These are phyloP conservation scores for Lagerstroemia speciosa DNA, from an alignment of 345 rosid species.

Conservation along the genomic window DNA sequence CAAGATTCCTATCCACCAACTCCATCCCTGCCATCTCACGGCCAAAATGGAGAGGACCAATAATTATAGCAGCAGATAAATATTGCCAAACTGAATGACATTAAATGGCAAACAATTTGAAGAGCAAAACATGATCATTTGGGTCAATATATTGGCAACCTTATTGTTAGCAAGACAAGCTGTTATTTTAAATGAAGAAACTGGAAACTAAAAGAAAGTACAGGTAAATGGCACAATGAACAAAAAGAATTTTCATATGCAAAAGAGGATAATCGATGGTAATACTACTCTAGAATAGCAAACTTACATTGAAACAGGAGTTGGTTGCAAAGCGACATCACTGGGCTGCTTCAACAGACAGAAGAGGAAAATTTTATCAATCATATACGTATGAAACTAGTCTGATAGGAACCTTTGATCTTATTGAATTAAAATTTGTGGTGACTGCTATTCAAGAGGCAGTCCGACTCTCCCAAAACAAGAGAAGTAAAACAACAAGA, in stretches of 20 bases:
- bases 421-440: too few species aligned
- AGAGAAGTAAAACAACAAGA: too few species aligned
- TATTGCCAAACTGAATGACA: neutral
- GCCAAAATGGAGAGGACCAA: neutral
- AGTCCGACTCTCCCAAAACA: too few species aligned
- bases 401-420: too few species aligned
- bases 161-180: neutral
- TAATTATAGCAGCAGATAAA: neutral
- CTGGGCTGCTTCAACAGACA: conserved; percentile 52
- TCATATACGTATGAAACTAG: neutral
- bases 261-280: neutral
- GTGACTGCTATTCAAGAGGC: too few species aligned
- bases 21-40: neutral
- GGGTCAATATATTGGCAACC: neutral
- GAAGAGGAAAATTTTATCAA: conserved; percentile 3
- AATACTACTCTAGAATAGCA: conserved; percentile 11
- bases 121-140: neutral
- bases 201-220: neutral
- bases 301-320: conserved; percentile 85
- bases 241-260: neutral
- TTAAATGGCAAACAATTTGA: neutral
- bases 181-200: neutral
- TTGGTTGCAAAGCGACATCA: conserved; percentile 53
- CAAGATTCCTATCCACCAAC: neutral
- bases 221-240: neutral